Evolutionary conservation across 1,139 yeast species (phyloP).

Genomic region (Hanseniaspora gamundiae): DNA sequence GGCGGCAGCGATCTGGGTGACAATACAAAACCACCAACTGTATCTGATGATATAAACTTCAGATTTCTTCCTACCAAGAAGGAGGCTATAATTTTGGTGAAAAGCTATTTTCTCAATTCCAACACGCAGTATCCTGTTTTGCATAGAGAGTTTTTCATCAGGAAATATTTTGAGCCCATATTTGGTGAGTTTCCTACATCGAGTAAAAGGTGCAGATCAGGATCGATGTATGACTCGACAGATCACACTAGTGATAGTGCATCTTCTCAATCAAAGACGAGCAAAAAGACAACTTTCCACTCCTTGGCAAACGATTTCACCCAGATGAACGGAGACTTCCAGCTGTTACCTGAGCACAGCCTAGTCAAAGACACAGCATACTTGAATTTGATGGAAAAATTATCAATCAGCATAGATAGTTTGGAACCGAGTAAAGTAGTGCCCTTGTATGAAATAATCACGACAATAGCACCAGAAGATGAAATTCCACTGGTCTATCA

Average conservation of each 20-base stretch:
- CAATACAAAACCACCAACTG: conserved; percentile 14
- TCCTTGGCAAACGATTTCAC: conserved; percentile 55
- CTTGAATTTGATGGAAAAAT: background rate
- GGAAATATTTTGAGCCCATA: conserved; percentile 57
- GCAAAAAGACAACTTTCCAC: background rate
- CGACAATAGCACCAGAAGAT: conserved; percentile 4
- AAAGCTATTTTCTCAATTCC: conserved; percentile 62
- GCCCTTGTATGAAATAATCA: conserved; percentile 16
- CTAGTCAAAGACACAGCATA: conserved; percentile 1
- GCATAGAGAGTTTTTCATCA: conserved; percentile 67
- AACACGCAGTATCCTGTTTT: conserved; percentile 73
- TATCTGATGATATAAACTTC: conserved; percentile 13
- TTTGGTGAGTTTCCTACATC: conserved; percentile 39
- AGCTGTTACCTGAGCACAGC: conserved; percentile 9
- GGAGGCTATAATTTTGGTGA: conserved; percentile 57
- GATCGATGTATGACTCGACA: background rate
- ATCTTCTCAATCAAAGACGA: background rate
- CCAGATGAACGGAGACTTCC: conserved; percentile 30
- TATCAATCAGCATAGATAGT: background rate
- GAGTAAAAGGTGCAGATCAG: background rate
- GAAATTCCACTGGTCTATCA: conserved; percentile 35
- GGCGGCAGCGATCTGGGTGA: conserved; percentile 15
- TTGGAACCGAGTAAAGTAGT: conserved; percentile 4
- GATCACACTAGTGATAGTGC: background rate
- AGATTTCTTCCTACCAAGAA: conserved; percentile 49